Evolutionary conservation across 83 land plant genomes (phyloP).

Genomic region (Picea engelmannii): DNA sequence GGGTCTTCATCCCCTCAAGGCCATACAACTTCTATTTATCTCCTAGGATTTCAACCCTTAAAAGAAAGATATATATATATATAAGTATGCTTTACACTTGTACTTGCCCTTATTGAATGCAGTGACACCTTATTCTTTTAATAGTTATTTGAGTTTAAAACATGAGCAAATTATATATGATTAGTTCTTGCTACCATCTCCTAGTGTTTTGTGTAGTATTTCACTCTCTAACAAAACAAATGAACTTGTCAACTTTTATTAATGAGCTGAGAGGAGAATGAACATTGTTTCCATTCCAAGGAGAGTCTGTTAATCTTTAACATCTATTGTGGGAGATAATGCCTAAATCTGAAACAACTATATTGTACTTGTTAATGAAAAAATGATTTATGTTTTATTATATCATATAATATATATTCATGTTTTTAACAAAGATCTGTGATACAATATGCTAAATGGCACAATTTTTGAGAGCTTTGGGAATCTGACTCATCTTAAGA

Average conservation of each 20-base stretch:
- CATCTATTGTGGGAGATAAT: background rate
- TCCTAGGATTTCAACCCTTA: too few relatives aligned
- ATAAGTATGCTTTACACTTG: too few relatives aligned
- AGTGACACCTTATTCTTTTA: background rate
- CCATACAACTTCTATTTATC: too few relatives aligned
- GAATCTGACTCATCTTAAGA: constrained; percentile 42
- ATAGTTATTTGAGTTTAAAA: background rate
- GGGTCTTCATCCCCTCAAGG: too few relatives aligned
- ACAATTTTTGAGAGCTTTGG: constrained; percentile 79
- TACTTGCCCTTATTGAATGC: background rate
- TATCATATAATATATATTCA: background rate
- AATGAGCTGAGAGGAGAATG: background rate
- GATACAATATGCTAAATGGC: constrained; percentile 69
- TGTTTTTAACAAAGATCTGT: constrained; percentile 56
- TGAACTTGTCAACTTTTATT: background rate
- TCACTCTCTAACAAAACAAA: background rate
- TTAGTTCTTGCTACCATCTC: background rate
- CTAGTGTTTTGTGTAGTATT: background rate
- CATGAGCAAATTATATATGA: background rate
- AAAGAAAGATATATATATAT: too few relatives aligned
- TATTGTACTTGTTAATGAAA: background rate
- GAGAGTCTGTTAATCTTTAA: background rate
- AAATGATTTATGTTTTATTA: background rate
- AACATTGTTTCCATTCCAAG: background rate
- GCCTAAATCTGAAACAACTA: too few relatives aligned